Conservation (phyloP, 768 basidiomycete species). For the Tricholoma sp. region DNA sequence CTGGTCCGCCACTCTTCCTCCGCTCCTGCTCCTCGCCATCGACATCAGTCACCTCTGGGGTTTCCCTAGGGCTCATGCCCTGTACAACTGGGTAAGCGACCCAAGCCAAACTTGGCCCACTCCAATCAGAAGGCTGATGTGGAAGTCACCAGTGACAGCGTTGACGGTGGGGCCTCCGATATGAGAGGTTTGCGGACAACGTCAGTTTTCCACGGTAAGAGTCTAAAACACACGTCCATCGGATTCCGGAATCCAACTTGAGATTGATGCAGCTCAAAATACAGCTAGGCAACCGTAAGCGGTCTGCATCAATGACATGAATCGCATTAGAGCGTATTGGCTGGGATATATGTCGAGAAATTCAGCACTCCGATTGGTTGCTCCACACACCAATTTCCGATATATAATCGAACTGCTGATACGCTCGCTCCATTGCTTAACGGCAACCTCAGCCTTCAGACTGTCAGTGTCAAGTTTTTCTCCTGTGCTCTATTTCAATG, state of each 20-base stretch:
- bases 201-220: too few species aligned
- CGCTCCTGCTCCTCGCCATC: neutral
- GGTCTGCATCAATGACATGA: neutral
- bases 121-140: neutral
- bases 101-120: neutral
- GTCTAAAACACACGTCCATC: too few species aligned
- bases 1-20: neutral
- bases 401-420: neutral
- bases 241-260: neutral
- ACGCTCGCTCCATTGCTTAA: neutral
- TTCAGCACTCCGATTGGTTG: neutral
- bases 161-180: neutral
- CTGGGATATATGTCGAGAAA: neutral
- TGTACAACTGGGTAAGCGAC: neutral
- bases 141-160: neutral
- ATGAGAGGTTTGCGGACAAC: neutral
- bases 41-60: neutral
- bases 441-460: neutral
- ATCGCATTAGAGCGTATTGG: neutral
- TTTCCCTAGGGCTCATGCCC: neutral
- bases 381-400: neutral
- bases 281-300: neutral
- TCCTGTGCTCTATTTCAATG: neutral
- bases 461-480: neutral
- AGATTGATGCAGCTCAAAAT: neutral